Conservation (phyloP, 2,329 filamentous ascomycete genomes). For the Aspergillus ustus region DNA sequence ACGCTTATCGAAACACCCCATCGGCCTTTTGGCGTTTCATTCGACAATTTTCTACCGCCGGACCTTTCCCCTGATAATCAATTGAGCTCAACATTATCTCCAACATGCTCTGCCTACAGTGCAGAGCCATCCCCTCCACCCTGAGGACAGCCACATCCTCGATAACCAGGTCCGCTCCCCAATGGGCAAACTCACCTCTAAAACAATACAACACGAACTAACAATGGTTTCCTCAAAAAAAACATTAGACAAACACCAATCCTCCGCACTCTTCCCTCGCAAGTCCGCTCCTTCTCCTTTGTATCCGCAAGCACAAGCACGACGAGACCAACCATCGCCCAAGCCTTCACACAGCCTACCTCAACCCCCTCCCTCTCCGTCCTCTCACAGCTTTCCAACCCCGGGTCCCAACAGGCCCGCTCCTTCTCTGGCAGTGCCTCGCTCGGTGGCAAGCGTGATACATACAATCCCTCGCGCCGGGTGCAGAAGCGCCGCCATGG, state of each 20-base stretch:
- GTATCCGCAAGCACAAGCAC: slow-evolving; percentile 2
- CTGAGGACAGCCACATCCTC: slow-evolving; percentile 31
- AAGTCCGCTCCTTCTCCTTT: slow-evolving; percentile 24
- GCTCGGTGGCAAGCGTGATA: slow-evolving; percentile 54
- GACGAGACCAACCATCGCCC: slow-evolving; percentile 17
- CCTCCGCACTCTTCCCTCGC: slow-evolving; percentile 12
- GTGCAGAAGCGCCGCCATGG: slow-evolving; percentile 67
- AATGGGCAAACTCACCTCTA: not conserved
- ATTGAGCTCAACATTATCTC: not conserved
- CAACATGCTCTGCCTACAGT: slow-evolving; percentile 41
- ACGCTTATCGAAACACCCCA: not conserved
- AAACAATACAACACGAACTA: not conserved
- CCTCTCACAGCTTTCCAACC: slow-evolving; percentile 21
- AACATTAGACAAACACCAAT: not conserved
- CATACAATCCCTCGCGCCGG: slow-evolving; percentile 63
- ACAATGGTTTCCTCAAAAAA: not conserved
- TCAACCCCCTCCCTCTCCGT: slow-evolving; percentile 15
- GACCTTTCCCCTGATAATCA: not conserved
- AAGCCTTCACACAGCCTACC: slow-evolving; percentile 11
- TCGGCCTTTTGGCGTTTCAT: slow-evolving; percentile 22
- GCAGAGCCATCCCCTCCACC: slow-evolving; percentile 36
- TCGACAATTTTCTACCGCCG: slow-evolving; percentile 13
- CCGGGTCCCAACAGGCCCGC: slow-evolving; percentile 36
- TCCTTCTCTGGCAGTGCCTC: slow-evolving; percentile 51
- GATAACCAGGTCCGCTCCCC: slow-evolving; percentile 28